Base-by-base conservation (phyloP, 352 stramenopile species). In the Phytophthora cactorum region DNA sequence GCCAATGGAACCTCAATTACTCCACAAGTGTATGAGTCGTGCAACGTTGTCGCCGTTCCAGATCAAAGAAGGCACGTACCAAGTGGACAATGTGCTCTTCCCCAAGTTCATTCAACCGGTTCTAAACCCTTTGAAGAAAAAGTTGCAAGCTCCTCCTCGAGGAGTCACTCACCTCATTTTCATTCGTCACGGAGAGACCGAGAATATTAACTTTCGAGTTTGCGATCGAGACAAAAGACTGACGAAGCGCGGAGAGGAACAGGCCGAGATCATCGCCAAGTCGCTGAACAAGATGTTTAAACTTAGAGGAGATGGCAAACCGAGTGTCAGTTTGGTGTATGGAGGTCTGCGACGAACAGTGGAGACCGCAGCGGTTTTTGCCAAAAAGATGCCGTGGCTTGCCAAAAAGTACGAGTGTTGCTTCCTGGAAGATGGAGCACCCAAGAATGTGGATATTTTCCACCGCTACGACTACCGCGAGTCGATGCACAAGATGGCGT, bases 141-240 rank as follows among this genome's bases (percentile, higher is more conserved):
- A 51, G 15, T 29, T 54, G 31, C 27, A 68, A 9, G 27, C 22
- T 17, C 52, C 61, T 62, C 44, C 61, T 62, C 44, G 54, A 53
- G 75, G 80, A 14, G 71, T 91, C 14, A 85, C 81, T 9, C 86
- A 90, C 45, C 31, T 93, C 25, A 74, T 93, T 31, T 82, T 95
- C 29, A 72, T 95, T 49, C 85, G 87, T 9, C 87, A 95, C 32
- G 87, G 75, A 31, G 87, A 95, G 63, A 81, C 83, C 0, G 79
- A 93, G 56, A 95, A 95, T 64, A 92, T 93, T n/a, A 86, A 93
- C 50, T 95, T 95, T 45, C 71, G 82, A 22, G 84, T 92, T 2
- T 74, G 72, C 14, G 87, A 95, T 57, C 75, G 75, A 25, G 85
- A 95, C 47, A 95, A 95, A 60, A 77, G 70, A 44, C 69, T 95